Percentiles rank a stretch among this genome's conserved stretches.
These are phyloP conservation scores for Samsoniella hepiali DNA, from an alignment of 2,329 filamentous ascomycete species.

Conservation along the genomic window DNA sequence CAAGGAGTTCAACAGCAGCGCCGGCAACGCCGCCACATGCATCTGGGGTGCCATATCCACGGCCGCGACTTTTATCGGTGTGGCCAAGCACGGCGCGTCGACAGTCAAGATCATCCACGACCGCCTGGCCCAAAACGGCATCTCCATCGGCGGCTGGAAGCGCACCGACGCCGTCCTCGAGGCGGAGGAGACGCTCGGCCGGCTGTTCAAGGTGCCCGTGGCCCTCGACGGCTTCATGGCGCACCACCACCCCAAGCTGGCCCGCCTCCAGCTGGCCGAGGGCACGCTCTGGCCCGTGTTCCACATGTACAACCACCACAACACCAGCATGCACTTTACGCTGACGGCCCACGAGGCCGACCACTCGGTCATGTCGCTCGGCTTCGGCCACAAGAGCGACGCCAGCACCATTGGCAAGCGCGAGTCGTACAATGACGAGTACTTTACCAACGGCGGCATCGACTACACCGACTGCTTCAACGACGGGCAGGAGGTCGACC, in stretches of 20 bases:
- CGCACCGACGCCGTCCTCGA: background rate
- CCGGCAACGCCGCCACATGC: background rate
- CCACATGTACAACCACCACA: background rate
- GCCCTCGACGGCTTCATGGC: background rate
- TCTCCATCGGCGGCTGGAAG: constrained; percentile 5
- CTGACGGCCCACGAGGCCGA: background rate
- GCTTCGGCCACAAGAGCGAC: background rate
- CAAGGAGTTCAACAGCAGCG: background rate
- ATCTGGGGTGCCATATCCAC: constrained; percentile 2
- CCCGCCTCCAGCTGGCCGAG: background rate
- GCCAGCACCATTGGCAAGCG: background rate
- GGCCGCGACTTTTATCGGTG: background rate
- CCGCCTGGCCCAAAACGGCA: background rate
- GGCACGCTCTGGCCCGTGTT: constrained; percentile 2
- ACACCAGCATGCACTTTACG: background rate
- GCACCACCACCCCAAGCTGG: constrained; percentile 1
- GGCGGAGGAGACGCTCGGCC: background rate
- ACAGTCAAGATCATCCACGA: constrained; percentile 2
- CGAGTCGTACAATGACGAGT: background rate
- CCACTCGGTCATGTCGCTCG: background rate
- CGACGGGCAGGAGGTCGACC: background rate
- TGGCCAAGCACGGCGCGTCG: background rate
- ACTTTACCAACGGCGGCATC: background rate
- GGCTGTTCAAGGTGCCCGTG: background rate
- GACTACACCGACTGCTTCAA: constrained; percentile 8